Evolutionary conservation across 129 eudicot species (phyloP).

Genomic region (Lactuca saligna): DNA sequence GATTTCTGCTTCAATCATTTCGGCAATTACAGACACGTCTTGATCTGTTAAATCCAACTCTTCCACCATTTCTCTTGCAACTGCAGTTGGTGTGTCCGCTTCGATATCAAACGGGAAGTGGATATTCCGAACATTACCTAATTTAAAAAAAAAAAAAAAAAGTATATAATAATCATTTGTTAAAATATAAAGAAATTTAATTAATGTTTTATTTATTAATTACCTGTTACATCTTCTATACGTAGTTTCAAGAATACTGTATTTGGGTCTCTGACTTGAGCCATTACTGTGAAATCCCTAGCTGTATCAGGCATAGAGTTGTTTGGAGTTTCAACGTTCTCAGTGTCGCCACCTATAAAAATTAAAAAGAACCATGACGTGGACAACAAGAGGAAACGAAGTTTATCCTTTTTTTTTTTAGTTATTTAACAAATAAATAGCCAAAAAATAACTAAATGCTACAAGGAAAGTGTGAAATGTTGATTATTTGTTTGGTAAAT

Average conservation of each 20-base stretch:
- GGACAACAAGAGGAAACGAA: neutral
- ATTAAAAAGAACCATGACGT: neutral
- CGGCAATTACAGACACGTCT: conserved; percentile 47
- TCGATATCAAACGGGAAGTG: conserved; percentile 55
- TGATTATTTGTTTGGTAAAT: no score
- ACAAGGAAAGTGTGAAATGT: no score
- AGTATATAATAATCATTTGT: neutral
- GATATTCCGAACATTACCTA: conserved; percentile 52
- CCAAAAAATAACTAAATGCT: neutral
- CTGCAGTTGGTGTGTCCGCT: conserved; percentile 47
- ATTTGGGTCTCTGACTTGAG: conserved; percentile 69
- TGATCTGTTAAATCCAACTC: conserved; percentile 62
- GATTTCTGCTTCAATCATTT: conserved; percentile 75
- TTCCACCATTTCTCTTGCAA: conserved; percentile 62
- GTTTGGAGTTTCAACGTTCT: conserved; percentile 17
- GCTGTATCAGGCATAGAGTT: conserved; percentile 41
- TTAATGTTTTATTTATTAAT: neutral
- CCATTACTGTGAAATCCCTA: conserved; percentile 62
- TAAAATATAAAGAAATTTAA: no score
- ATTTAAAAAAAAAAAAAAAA: neutral
- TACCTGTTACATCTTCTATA: conserved; percentile 76
- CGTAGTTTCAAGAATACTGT: conserved; percentile 71
- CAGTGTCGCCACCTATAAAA: conserved; percentile 1
- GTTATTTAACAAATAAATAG: no score
- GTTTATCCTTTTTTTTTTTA: no score